Evolutionary conservation across 2,329 filamentous ascomycete genomes (phyloP).

Genomic region (Fusarium phyllophilum): DNA sequence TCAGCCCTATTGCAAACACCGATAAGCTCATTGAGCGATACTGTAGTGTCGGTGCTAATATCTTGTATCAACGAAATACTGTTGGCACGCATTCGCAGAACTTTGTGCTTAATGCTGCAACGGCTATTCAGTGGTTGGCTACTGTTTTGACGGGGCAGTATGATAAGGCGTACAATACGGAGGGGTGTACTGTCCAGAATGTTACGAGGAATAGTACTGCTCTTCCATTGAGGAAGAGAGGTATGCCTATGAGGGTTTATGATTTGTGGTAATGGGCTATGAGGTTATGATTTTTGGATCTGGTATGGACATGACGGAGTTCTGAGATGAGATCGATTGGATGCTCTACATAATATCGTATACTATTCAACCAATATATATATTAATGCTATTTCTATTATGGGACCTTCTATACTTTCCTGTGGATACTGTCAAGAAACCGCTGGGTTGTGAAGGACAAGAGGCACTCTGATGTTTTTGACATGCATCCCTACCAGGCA

Average conservation of each 20-base stretch:
- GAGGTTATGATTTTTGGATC: no score
- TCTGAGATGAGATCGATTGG: fast-evolving
- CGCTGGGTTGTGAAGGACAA: fast-evolving
- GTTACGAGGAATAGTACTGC: conserved; percentile 31
- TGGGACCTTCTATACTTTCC: no score
- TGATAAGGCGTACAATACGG: conserved; percentile 9
- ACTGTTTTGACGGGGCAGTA: conserved; percentile 26
- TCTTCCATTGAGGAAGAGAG: conserved; percentile 14
- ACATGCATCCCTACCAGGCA: neutral
- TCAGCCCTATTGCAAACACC: conserved; percentile 30
- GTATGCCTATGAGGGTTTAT: conserved; percentile 14
- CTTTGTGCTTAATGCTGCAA: neutral
- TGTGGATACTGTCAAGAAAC: no score
- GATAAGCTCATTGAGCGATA: conserved; percentile 34
- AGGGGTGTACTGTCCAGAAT: conserved; percentile 38
- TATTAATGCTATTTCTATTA: no score
- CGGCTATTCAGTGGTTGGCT: conserved; percentile 29
- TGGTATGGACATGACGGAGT: neutral
- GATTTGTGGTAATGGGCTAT: conserved; percentile 16
- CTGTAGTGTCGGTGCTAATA: conserved; percentile 35
- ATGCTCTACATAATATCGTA: neutral
- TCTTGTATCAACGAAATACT: conserved; percentile 38
- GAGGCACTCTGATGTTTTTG: fast-evolving
- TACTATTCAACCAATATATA: neutral
- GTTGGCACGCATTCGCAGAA: conserved; percentile 30